phyloP scores from a whole-genome alignment of 2,329 filamentous ascomycete genomes.

The Tolypocladium endophyticum region DNA sequence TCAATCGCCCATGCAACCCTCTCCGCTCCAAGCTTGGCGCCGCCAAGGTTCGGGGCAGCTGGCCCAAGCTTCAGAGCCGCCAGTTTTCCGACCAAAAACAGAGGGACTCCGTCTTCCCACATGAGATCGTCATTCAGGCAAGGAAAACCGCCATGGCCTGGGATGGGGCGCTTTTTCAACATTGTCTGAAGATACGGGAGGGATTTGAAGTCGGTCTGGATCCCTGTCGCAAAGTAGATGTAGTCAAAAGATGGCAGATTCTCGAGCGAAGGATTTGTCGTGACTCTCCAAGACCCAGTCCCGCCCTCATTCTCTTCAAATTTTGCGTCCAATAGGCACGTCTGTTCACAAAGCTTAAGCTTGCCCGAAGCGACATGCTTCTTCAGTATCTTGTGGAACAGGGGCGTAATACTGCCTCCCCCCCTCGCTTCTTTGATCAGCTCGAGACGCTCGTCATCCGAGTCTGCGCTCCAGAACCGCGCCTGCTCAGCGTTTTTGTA shows the following conservation, averaged over 20 bases:
- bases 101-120: slow-evolving; percentile 62
- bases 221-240: slow-evolving; percentile 68
- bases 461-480: slow-evolving; percentile 66
- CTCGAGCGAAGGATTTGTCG: slow-evolving; percentile 40
- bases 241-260: slow-evolving; percentile 51
- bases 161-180: slow-evolving; percentile 47
- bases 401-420: slow-evolving; percentile 66
- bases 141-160: slow-evolving; percentile 55
- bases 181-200: slow-evolving; percentile 54
- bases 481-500: slow-evolving; percentile 71
- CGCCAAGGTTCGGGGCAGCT: slow-evolving; percentile 63
- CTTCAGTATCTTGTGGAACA: slow-evolving; percentile 57
- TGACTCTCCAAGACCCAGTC: slow-evolving; percentile 26
- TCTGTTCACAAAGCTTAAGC: slow-evolving; percentile 47
- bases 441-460: slow-evolving; percentile 55
- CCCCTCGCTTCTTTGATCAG: slow-evolving; percentile 57
- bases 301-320: slow-evolving; percentile 37
- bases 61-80: slow-evolving; percentile 61
- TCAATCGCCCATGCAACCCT: slow-evolving; percentile 62
- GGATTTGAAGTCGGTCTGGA: slow-evolving; percentile 49
- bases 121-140: slow-evolving; percentile 67
- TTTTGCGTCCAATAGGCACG: slow-evolving; percentile 37
- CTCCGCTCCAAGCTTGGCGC: slow-evolving; percentile 62
- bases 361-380: slow-evolving; percentile 41
- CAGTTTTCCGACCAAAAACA: slow-evolving; percentile 61